Percentiles rank a stretch among this genome's conserved stretches.
Conservation (phyloP, 169 alveolate genomes). For the Plasmodium fragile region DNA sequence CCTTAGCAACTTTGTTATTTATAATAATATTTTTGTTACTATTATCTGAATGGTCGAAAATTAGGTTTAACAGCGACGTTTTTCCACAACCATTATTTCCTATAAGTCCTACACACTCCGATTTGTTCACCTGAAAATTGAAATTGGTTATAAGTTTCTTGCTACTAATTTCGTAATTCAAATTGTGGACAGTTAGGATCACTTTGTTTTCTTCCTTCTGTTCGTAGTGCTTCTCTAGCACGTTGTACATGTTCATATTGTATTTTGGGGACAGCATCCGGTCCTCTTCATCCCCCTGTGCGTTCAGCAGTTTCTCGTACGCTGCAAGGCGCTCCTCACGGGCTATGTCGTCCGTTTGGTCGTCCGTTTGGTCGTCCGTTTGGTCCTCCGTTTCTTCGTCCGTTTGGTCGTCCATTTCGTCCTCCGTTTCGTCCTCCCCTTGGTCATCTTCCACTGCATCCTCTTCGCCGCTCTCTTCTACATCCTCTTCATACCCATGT, state of each 20-base stretch:
- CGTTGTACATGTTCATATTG: slow-evolving; percentile 61
- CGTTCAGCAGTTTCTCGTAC: slow-evolving; percentile 27
- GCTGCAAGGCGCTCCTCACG: neutral
- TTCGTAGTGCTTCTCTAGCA: slow-evolving; percentile 50
- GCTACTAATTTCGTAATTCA: slow-evolving; percentile 72
- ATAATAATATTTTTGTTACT: slow-evolving; percentile 8
- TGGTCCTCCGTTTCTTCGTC: neutral
- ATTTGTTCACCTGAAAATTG: slow-evolving; percentile 75
- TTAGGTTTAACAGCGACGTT: slow-evolving; percentile 79
- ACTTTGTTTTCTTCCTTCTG: slow-evolving; percentile 36
- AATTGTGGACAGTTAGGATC: slow-evolving; percentile 50
- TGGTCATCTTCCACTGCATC: neutral
- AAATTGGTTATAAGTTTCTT: slow-evolving; percentile 80
- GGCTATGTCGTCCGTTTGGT: neutral
- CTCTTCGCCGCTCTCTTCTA: neutral
- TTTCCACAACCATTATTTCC: slow-evolving; percentile 88
- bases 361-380: neutral
- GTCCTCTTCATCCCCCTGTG: slow-evolving; percentile 18
- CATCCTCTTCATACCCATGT: neutral
- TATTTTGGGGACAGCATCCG: slow-evolving; percentile 55
- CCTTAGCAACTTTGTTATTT: neutral
- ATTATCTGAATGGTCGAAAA: slow-evolving; percentile 41
- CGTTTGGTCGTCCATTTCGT: too few relatives aligned
- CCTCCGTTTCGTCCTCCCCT: neutral
- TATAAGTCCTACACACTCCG: slow-evolving; percentile 84